A percentile compares a stretch with the other conserved stretches of the same genome.
These are phyloP conservation scores for Endocladia muricata DNA, from an alignment of 31 red algal genomes.

Conservation along the genomic window DNA sequence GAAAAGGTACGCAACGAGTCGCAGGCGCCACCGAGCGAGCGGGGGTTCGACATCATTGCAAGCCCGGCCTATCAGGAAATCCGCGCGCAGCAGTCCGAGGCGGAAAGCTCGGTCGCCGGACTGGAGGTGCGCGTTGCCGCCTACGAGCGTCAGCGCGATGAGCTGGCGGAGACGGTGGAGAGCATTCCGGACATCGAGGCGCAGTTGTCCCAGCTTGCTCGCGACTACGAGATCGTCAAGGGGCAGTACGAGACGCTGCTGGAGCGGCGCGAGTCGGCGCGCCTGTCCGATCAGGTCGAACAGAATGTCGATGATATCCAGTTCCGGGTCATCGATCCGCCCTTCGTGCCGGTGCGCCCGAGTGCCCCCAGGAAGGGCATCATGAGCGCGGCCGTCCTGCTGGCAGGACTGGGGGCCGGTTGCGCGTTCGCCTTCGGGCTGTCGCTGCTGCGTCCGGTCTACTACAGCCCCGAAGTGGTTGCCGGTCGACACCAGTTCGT, in stretches of 20 bases:
- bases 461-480: too few species aligned
- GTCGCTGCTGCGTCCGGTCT: background rate
- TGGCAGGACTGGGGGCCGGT: background rate
- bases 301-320: background rate
- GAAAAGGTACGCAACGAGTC: too few species aligned
- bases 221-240: background rate
- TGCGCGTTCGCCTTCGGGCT: background rate
- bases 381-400: background rate
- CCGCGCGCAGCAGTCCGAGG: background rate
- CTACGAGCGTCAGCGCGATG: background rate
- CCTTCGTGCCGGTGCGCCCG: background rate
- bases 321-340: background rate
- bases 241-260: background rate
- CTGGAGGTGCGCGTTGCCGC: background rate
- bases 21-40: too few species aligned
- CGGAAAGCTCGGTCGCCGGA: background rate
- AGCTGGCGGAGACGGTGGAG: background rate
- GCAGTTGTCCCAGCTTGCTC: background rate
- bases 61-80: background rate
- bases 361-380: background rate
- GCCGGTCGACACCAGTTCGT: too few species aligned
- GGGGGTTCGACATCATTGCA: too few species aligned
- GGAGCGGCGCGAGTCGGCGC: background rate
- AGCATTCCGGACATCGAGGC: background rate
- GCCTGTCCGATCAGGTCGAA: conserved; percentile 1